phyloP scores from a whole-genome alignment of 2,329 filamentous ascomycete genomes.

The Xylariaceae sp. region DNA sequence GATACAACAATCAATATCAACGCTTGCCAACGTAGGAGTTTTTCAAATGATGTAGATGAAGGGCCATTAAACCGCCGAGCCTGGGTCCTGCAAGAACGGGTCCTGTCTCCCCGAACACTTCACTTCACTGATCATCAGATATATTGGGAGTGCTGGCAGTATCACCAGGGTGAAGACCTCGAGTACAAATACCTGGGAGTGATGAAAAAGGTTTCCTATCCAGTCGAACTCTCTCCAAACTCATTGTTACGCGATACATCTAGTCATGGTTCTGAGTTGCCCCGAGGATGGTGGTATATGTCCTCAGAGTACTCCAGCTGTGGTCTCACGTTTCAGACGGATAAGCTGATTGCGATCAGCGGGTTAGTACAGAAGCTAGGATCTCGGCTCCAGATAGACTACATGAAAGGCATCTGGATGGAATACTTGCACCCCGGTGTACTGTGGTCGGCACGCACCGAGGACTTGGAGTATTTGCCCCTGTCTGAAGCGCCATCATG shows the following conservation, averaged over 20 bases:
- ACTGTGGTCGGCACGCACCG: constrained; percentile 8
- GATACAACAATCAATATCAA: background rate
- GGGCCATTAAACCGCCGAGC: constrained; percentile 9
- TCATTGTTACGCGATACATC: background rate
- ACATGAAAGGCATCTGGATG: constrained; percentile 10
- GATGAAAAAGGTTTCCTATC: constrained; percentile 8
- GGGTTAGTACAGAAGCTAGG: constrained; percentile 2
- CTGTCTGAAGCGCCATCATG: constrained; percentile 4
- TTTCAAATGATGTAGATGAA: background rate
- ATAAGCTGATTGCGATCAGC: constrained; percentile 15
- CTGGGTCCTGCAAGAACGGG: constrained; percentile 12
- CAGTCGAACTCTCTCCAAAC: background rate
- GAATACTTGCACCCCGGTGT: background rate
- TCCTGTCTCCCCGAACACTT: constrained; percentile 9
- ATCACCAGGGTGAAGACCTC: constrained; percentile 13
- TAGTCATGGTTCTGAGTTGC: background rate
- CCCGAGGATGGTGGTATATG: constrained; percentile 1
- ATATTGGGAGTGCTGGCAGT: constrained; percentile 14
- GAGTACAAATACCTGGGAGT: constrained; percentile 6
- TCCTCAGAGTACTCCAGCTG: constrained; percentile 13
- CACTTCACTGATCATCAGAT: constrained; percentile 12
- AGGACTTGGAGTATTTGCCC: constrained; percentile 7
- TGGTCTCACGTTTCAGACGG: constrained; percentile 9
- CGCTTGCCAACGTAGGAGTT: constrained; percentile 6
- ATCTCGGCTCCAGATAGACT: background rate